Conservation (phyloP, 257 asterid genomes). For the Pogostemon cablin region DNA sequence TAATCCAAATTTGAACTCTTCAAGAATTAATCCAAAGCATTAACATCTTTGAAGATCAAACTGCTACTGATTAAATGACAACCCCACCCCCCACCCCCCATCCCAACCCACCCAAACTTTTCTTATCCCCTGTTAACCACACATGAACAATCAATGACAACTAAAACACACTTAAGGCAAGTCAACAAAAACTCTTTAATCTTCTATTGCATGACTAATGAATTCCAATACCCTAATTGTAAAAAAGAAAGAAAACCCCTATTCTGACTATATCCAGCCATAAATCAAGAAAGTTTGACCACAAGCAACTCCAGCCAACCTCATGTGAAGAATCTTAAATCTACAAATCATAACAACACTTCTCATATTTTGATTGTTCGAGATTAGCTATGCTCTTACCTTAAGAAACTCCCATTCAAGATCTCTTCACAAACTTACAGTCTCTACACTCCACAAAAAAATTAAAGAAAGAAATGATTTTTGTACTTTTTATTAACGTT, state of each 20-base stretch:
- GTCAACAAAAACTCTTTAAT: not conserved
- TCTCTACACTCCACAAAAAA: not conserved
- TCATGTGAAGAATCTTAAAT: not conserved
- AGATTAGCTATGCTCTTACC: conserved; percentile 10
- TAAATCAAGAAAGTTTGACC: conserved; percentile 11
- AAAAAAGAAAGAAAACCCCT: no score
- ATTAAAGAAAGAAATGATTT: not conserved
- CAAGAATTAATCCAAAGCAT: not conserved
- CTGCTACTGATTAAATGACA: not conserved
- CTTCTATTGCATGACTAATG: not conserved
- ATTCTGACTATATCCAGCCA: not conserved
- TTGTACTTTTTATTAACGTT: not conserved
- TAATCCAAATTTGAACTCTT: not conserved
- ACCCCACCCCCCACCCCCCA: not conserved
- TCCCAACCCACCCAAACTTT: no score
- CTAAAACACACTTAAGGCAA: no score
- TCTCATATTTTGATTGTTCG: not conserved
- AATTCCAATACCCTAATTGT: conserved; percentile 11
- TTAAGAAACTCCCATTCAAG: conserved; percentile 7
- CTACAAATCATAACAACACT: conserved; percentile 5
- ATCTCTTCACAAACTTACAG: not conserved
- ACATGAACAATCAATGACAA: no score
- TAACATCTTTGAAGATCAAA: conserved; percentile 14
- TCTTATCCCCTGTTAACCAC: no score
- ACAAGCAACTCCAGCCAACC: not conserved